Evolutionary conservation across 2,329 filamentous ascomycete species (phyloP).

Genomic region (Podosphaera aphanis): DNA sequence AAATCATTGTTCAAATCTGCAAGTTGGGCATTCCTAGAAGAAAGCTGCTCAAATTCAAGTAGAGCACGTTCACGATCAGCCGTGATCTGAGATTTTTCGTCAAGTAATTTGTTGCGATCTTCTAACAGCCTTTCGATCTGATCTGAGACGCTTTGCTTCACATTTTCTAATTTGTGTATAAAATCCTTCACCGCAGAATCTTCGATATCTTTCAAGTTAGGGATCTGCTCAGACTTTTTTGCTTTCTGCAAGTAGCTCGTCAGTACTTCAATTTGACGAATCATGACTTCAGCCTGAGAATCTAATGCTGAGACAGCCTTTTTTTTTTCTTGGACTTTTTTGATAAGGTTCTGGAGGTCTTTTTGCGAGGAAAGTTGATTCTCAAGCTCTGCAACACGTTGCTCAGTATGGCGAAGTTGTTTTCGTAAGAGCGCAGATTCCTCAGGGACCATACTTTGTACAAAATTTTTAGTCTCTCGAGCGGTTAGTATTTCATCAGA

Average conservation of each 20-base stretch:
- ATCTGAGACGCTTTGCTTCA: slow-evolving; percentile 34
- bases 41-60: slow-evolving; percentile 86
- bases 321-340: slow-evolving; percentile 72
- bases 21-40: slow-evolving; percentile 80
- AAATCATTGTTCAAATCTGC: slow-evolving; percentile 89
- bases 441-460: slow-evolving; percentile 40
- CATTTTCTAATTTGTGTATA: slow-evolving; percentile 45
- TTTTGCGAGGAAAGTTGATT: slow-evolving; percentile 42
- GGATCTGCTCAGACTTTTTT: slow-evolving; percentile 56
- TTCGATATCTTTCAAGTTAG: slow-evolving; percentile 65
- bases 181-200: slow-evolving; percentile 81
- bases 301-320: slow-evolving; percentile 90
- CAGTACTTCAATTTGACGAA: slow-evolving; percentile 72
- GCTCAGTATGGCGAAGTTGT: slow-evolving; percentile 59
- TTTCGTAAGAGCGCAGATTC: slow-evolving; percentile 45
- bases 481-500: slow-evolving; percentile 27
- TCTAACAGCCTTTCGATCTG: slow-evolving; percentile 35
- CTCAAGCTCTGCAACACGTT: slow-evolving; percentile 68
- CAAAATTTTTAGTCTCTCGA: slow-evolving; percentile 45
- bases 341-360: slow-evolving; percentile 40
- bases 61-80: slow-evolving; percentile 81
- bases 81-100: slow-evolving; percentile 63
- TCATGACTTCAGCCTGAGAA: slow-evolving; percentile 85
- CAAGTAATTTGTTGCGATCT: slow-evolving; percentile 59
- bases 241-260: slow-evolving; percentile 71